These are phyloP conservation scores for Pharus latifolius DNA, from an alignment of 176 grass and related monocot genomes.

Conservation along the genomic window DNA sequence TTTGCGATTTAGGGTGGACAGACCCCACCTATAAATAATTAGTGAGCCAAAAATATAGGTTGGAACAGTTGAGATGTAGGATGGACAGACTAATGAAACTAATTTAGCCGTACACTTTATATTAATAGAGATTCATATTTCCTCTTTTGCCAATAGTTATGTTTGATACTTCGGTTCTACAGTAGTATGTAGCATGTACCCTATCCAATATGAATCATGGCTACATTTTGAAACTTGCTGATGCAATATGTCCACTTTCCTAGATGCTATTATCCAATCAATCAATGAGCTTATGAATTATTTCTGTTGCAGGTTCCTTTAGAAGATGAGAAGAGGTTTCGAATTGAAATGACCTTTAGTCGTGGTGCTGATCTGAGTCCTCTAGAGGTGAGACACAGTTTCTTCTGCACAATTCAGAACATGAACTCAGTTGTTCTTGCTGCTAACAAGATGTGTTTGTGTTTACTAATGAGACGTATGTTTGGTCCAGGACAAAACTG, in stretches of 20 bases:
- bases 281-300: neutral
- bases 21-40: too few relatives aligned
- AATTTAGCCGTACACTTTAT: too few relatives aligned
- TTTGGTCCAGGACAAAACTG: constrained; percentile 54
- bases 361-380: constrained; percentile 88
- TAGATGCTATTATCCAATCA: neutral
- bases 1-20: too few relatives aligned
- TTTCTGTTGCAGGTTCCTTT: constrained; percentile 62
- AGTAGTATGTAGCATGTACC: neutral
- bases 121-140: neutral
- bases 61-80: too few relatives aligned
- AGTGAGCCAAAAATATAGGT: too few relatives aligned
- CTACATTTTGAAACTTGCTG: neutral
- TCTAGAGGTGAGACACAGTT: constrained; percentile 44
- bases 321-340: constrained; percentile 94
- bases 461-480: constrained; percentile 4
- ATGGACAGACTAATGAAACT: too few relatives aligned
- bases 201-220: neutral
- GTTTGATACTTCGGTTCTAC: neutral
- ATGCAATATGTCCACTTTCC: neutral
- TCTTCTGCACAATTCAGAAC: neutral
- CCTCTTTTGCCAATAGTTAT: neutral
- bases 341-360: constrained; percentile 98
- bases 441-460: neutral
- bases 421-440: neutral